Conservation (phyloP, 768 basidiomycete species). For the Russula dissimulans region DNA sequence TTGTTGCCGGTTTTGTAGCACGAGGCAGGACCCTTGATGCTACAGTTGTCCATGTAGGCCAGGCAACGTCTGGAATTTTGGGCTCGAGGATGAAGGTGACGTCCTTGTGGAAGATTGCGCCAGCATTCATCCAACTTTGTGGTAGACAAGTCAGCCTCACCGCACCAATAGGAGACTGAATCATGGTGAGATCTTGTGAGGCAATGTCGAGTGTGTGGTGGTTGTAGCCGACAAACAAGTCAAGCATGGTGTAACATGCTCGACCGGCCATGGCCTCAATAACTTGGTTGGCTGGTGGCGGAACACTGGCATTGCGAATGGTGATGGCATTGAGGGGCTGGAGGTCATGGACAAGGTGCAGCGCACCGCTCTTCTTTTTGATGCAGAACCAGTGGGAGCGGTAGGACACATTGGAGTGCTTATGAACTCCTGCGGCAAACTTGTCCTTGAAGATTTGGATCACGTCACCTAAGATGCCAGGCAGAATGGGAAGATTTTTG, state of each 20-base stretch:
- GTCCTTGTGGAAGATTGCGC: background rate
- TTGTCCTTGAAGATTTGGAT: background rate
- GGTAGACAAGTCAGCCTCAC: too few relatives aligned
- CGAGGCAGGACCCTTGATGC: background rate
- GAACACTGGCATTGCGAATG: background rate
- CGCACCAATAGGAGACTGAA: background rate
- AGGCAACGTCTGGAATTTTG: background rate
- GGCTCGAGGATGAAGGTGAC: background rate
- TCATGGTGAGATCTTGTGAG: background rate
- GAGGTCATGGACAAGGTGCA: conserved; percentile 22
- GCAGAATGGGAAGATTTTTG: too few relatives aligned
- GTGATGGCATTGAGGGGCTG: conserved; percentile 22
- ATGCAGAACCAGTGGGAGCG: conserved; percentile 34
- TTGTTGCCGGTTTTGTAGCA: background rate
- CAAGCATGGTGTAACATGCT: background rate
- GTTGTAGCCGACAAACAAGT: too few relatives aligned
- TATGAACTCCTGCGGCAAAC: conserved; percentile 23
- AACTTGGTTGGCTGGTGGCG: conserved; percentile 16
- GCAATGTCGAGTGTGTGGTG: background rate
- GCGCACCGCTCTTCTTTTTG: background rate
- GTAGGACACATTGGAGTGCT: conserved; percentile 33
- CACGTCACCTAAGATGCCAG: too few relatives aligned
- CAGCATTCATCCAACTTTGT: background rate
- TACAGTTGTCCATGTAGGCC: background rate
- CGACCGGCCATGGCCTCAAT: conserved; percentile 15